Percentiles rank a stretch among this genome's conserved stretches.
Conservation (phyloP, 2,329 filamentous ascomycete species). For the Apiospora hydei region DNA sequence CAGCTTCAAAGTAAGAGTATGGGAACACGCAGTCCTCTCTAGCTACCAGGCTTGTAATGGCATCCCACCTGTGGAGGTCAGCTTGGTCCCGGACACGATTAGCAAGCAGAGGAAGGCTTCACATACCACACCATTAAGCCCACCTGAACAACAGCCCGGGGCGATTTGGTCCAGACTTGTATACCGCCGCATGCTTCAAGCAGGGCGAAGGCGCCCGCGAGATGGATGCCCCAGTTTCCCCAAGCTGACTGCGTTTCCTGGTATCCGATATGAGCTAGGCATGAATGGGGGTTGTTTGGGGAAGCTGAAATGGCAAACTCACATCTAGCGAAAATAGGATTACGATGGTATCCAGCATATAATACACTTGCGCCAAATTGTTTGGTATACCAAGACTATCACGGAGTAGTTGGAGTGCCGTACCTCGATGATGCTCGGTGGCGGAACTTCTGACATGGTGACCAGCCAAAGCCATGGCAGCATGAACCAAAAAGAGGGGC, state of each 20-base stretch:
- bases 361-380: neutral
- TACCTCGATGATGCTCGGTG: neutral
- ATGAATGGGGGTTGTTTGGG: too few species aligned
- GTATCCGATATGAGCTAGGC: neutral
- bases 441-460: slow-evolving; percentile 21
- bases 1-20: slow-evolving; percentile 19
- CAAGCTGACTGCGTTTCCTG: slow-evolving; percentile 24
- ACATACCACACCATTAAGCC: neutral
- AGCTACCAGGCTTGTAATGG: slow-evolving; percentile 22
- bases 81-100: neutral
- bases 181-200: slow-evolving; percentile 20
- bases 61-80: slow-evolving; percentile 23
- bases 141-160: neutral
- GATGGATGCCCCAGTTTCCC: slow-evolving; percentile 25
- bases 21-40: slow-evolving; percentile 26
- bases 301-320: neutral
- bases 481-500: slow-evolving; percentile 16
- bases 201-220: slow-evolving; percentile 11
- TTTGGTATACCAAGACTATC: neutral
- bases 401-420: neutral
- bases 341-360: neutral
- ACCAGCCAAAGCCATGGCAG: slow-evolving; percentile 24
- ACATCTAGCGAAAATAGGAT: slow-evolving; percentile 3
- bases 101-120: neutral
- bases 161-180: neutral